Percentiles rank a stretch among this genome's conserved stretches.
Evolutionary conservation across 805 yeast species (phyloP).

Genomic region (Yarrowia deformans): DNA sequence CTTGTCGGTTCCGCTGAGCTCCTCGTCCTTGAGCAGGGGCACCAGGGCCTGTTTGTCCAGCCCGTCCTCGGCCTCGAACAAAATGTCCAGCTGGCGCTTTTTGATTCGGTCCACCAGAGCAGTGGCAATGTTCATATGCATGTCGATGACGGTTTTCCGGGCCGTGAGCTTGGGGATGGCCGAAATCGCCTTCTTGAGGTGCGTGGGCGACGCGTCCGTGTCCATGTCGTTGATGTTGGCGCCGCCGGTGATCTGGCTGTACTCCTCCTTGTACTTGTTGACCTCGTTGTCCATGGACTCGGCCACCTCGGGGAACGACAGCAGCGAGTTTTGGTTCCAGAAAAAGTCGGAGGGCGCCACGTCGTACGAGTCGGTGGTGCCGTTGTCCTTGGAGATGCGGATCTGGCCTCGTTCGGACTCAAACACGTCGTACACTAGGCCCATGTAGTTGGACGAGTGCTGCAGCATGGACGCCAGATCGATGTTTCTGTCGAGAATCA

Average conservation of each 20-base stretch:
- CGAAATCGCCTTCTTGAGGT: constrained; percentile 74
- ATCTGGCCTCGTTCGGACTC: constrained; percentile 82
- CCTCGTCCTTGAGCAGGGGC: constrained; percentile 61
- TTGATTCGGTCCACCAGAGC: constrained; percentile 82
- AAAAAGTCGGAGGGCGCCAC: constrained; percentile 93
- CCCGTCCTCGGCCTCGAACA: constrained; percentile 93
- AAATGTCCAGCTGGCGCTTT: constrained; percentile 84
- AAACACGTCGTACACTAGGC: constrained; percentile 91
- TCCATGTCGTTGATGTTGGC: constrained; percentile 75
- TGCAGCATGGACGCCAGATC: constrained; percentile 93
- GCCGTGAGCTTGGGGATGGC: constrained; percentile 92
- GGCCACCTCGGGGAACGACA: constrained; percentile 99
- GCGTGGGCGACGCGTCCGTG: constrained; percentile 57
- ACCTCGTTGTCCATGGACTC: constrained; percentile 91
- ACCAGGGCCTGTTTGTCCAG: constrained; percentile 61
- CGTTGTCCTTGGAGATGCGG: constrained; percentile 50
- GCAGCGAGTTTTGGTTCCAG: constrained; percentile 82
- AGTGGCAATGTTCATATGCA: constrained; percentile 95
- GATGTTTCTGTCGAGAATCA: constrained; percentile 84
- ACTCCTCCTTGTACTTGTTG: constrained; percentile 81
- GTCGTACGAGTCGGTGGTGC: constrained; percentile 68
- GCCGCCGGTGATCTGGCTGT: constrained; percentile 79
- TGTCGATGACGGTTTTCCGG: constrained; percentile 85
- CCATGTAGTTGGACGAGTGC: constrained; percentile 98
- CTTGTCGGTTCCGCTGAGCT: constrained; percentile 70